Evolutionary conservation across 331 rosid genomes (phyloP), one percentile per base, ranked within the genome.

Genomic region (Spiraea crenata): DNA sequence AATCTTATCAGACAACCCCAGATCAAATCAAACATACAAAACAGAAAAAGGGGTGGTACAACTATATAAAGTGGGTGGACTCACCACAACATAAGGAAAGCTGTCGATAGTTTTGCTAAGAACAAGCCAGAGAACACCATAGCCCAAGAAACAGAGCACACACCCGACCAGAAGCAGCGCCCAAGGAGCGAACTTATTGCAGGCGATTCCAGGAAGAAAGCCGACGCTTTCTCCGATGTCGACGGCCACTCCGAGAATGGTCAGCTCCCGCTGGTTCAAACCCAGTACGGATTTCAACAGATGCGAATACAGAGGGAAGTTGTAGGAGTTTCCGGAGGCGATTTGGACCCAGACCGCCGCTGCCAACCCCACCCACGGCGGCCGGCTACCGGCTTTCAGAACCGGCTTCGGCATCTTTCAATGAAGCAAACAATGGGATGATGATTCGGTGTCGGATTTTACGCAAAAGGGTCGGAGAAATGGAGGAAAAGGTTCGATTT

Each of bases 341-440:
- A 86, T 77, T 82, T 83, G 79, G 34, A 86, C 77, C 98, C 98
- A 92, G 45, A 86, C 88, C 10, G 96, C 96, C 8, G 96, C 96
- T 6, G 79, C 96, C 74, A 92, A 87, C 39, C 96, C 98, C 39
- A 92, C 95, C 98, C 96, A 92, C 56, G 96, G 98, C 1, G 98
- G 95, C 20, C 96, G 76, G 75, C 87, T 92, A 25, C 98, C 98
- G 14, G 78, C 90, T 85, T 92, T 92, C 31, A 86, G 74, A 71
- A 70, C 83, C 45, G 41, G 65, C 11, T 60, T 82, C 0, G 85
- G 57, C 98, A 86, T 87, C 11, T 76, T 59, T 42, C 49, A 25
- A 25, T 25, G 31, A 2, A 25, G 31, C 31, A 25, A 25, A 25
- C 31, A 25, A 25, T 25, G 31, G 1, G 31, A 25, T 25, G 39